Evolutionary conservation across 176 grass and related monocot species (phyloP), one percentile per base, ranked within the genome.

Genomic region (Oryza nivara): DNA sequence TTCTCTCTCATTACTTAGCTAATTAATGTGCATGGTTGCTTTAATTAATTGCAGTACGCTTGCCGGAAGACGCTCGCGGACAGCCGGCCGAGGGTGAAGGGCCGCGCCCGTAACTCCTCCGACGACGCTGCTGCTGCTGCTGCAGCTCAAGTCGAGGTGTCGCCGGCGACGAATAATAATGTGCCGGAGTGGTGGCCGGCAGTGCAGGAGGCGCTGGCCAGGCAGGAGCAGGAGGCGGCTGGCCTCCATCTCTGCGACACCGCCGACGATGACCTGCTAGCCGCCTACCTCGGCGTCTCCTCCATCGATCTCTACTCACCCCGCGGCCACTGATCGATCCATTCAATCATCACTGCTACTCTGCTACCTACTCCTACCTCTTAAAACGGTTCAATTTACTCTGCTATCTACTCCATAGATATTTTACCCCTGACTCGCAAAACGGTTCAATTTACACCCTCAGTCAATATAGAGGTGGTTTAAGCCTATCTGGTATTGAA

Each of bases 41-140:
- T 49, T 15, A 49, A 52, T 52, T 58, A 49, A 52, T 16, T 58
- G 17, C 52, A 97, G 95, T 97, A 97, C 65, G 92, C 92, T 77
- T 94, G 92, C 88, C 85, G 92, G 84, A 97, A 94, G 90, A 97
- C 92, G 5, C 88, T 97, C 1, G 95, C 95, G 11, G 95, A 97
- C 80, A 97, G 90, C 52, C 83, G 90, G 48, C 92, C 90, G 13
- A 71, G 95, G 73, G 95, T 94, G 69, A 92, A 91, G 83, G 94
- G 95, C 30, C 90, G 95, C 54, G 92, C 95, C 9, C 78, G 90
- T 56, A 89, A 89, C 65, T 76, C 74, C 47, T 76, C 44, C 47
- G 87, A 90, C 61, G 32, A 52, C 17, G 84, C 34, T 35, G 76
- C 14, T 35, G 13, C 11, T 15, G 63, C 65, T 13, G 90, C 88